Evolutionary conservation across 208 protist species (phyloP).

Genomic region (Leishmania mexicana): DNA sequence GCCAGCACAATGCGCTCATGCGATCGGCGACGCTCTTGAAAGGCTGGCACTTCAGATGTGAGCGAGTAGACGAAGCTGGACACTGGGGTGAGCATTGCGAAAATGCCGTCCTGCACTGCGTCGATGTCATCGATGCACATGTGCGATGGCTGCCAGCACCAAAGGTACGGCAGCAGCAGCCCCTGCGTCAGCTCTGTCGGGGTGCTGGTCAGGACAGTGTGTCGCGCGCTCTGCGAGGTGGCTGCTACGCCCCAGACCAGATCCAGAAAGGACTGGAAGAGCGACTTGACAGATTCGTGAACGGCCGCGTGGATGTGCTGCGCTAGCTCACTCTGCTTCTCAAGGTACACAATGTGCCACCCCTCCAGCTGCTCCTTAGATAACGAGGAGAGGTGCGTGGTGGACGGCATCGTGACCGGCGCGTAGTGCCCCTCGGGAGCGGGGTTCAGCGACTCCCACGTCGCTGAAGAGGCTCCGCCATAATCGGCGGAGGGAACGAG

Average conservation of each 20-base stretch:
- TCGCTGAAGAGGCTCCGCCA: not conserved
- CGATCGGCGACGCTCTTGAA: conserved; percentile 41
- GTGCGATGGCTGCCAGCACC: conserved; percentile 61
- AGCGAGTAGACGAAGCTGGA: conserved; percentile 57
- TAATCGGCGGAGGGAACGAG: not conserved
- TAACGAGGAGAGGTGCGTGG: conserved; percentile 38
- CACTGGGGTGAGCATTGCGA: conserved; percentile 67
- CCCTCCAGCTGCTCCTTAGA: conserved; percentile 46
- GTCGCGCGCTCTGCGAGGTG: conserved; percentile 60
- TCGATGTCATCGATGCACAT: conserved; percentile 82
- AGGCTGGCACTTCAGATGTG: conserved; percentile 46
- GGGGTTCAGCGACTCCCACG: conserved; percentile 21
- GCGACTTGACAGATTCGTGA: conserved; percentile 41
- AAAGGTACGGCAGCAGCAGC: conserved; percentile 57
- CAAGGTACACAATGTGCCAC: conserved; percentile 61
- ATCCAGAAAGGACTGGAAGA: conserved; percentile 64
- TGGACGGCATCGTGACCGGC: conserved; percentile 45
- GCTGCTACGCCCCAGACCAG: conserved; percentile 63
- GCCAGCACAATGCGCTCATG: conserved; percentile 41
- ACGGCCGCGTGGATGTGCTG: conserved; percentile 43
- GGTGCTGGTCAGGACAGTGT: conserved; percentile 47
- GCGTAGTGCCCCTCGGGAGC: conserved; percentile 26
- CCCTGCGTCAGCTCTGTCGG: conserved; percentile 43
- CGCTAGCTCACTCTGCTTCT: conserved; percentile 64
- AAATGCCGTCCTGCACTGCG: conserved; percentile 54